Percentiles rank a stretch among this genome's conserved stretches.
phyloP scores from a whole-genome alignment of 148 eudicot genomes.

The Fagopyrum esculentum region DNA sequence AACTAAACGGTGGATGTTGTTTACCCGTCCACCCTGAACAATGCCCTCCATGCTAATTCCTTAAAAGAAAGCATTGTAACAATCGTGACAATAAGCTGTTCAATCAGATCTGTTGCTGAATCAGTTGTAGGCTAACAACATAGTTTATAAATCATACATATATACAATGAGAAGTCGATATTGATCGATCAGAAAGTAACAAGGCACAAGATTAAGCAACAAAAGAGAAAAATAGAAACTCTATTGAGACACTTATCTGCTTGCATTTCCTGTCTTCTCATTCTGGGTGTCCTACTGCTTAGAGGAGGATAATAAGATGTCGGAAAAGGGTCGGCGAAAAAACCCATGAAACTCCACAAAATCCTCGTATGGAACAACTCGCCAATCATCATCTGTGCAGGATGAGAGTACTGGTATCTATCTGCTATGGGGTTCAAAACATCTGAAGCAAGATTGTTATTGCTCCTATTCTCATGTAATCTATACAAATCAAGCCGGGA shows the following conservation, averaged over 20 bases:
- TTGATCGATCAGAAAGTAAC: constrained; percentile 30
- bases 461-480: neutral
- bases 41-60: no score
- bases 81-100: neutral
- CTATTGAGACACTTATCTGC: constrained; percentile 62
- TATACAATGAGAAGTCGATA: neutral
- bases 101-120: neutral
- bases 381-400: constrained; percentile 57
- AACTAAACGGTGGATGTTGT: neutral
- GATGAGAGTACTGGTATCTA: constrained; percentile 18
- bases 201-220: constrained; percentile 57
- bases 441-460: neutral
- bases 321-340: constrained; percentile 40
- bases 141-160: neutral
- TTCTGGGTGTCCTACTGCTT: constrained; percentile 25
- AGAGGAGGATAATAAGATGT: constrained; percentile 34
- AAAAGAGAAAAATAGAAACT: constrained; percentile 56
- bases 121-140: neutral
- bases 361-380: constrained; percentile 68
- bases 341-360: constrained; percentile 45
- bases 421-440: neutral
- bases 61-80: neutral
- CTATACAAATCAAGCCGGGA: constrained; percentile 15
- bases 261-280: constrained; percentile 76
- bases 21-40: no score